Evolutionary conservation across 768 basidiomycete genomes (phyloP).

Genomic region (Harrya chromipes): DNA sequence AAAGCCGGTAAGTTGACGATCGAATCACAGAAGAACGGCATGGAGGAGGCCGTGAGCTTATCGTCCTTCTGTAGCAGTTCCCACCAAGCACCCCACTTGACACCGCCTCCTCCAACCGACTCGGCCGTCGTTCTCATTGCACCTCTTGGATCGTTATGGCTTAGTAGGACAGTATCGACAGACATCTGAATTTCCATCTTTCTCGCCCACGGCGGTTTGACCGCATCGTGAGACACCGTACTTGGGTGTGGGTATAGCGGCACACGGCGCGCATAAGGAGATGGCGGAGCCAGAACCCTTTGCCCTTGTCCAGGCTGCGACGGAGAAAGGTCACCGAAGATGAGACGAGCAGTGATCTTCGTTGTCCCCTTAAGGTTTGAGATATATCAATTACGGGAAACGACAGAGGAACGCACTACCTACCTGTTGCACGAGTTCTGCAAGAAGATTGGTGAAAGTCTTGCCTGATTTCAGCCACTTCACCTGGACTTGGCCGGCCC

Average conservation of each 20-base stretch:
- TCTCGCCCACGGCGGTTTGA: constrained; percentile 36
- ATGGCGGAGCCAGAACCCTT: constrained; percentile 44
- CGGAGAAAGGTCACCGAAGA: constrained; percentile 50
- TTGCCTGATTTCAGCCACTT: constrained; percentile 47
- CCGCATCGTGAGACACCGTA: constrained; percentile 23
- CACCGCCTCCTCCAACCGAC: constrained; percentile 50
- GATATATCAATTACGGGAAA: background rate
- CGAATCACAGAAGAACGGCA: constrained; percentile 58
- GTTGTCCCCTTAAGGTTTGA: constrained; percentile 36
- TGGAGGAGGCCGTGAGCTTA: constrained; percentile 42
- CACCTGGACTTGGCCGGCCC: constrained; percentile 47
- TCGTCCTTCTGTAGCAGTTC: constrained; percentile 45
- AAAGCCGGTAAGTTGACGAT: constrained; percentile 45
- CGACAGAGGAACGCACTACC: constrained; percentile 4
- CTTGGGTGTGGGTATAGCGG: constrained; percentile 57
- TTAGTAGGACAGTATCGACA: constrained; percentile 39
- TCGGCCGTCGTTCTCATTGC: constrained; percentile 36
- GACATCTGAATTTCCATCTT: constrained; percentile 34
- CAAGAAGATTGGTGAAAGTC: constrained; percentile 54
- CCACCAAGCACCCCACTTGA: constrained; percentile 57
- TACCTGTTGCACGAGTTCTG: constrained; percentile 59
- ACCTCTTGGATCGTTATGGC: constrained; percentile 38
- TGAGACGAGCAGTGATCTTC: constrained; percentile 51
- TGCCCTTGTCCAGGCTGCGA: constrained; percentile 15
- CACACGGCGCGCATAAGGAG: constrained; percentile 55